phyloP scores from a whole-genome alignment of 2,329 filamentous ascomycete species.

The Diplodia mutila region DNA sequence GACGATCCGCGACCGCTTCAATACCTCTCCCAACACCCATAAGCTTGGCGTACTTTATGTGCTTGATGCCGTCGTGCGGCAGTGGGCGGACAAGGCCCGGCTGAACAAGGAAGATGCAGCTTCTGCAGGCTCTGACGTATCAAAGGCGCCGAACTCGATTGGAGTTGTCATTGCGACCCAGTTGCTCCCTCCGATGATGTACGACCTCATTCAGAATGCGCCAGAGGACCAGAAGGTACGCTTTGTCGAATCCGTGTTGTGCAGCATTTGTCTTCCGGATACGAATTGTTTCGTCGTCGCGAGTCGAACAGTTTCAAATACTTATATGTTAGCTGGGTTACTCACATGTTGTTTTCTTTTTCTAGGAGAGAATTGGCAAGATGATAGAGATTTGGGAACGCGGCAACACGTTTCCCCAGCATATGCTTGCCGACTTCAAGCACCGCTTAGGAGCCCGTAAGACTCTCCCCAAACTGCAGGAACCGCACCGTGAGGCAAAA shows the following conservation, averaged over 20 bases:
- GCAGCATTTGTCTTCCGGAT: not conserved
- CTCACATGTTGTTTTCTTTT: slow-evolving; percentile 11
- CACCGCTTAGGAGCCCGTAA: slow-evolving; percentile 43
- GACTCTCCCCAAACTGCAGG: not conserved
- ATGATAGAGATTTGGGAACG: slow-evolving; percentile 98
- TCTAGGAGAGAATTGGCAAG: slow-evolving; percentile 89
- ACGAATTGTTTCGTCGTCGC: not conserved
- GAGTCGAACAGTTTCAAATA: not conserved
- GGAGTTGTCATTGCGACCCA: slow-evolving; percentile 81
- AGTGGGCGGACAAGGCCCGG: slow-evolving; percentile 97
- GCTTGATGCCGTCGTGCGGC: slow-evolving; percentile 98
- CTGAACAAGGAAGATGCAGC: slow-evolving; percentile 77
- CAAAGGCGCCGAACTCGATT: slow-evolving; percentile 23
- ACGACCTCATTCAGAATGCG: slow-evolving; percentile 86
- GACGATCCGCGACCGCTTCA: slow-evolving; percentile 96
- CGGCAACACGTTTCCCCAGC: slow-evolving; percentile 81
- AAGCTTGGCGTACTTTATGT: slow-evolving; percentile 99
- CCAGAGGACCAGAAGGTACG: slow-evolving; percentile 82
- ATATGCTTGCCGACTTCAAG: slow-evolving; percentile 83
- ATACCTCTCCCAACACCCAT: slow-evolving; percentile 90
- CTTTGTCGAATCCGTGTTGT: slow-evolving; percentile 66
- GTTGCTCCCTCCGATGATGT: slow-evolving; percentile 90
- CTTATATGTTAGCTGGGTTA: not conserved
- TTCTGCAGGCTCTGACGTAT: slow-evolving; percentile 66
- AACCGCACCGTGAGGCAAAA: not conserved